phyloP scores from a whole-genome alignment of 176 grass and related monocot genomes.

The Paspalum notatum region DNA sequence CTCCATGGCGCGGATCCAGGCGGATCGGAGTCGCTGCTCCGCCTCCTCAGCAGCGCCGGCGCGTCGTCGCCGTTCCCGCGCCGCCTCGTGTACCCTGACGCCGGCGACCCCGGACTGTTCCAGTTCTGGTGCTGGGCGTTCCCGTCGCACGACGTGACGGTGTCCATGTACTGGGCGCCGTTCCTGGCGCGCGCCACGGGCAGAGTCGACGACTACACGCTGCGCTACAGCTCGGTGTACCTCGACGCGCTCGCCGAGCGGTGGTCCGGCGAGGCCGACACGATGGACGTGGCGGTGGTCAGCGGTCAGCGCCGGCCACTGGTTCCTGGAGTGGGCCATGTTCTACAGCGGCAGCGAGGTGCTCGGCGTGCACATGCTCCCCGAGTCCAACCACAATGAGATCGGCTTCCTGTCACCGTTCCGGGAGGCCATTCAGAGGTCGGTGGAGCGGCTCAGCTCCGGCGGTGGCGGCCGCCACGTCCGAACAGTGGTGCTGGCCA shows the following conservation, averaged over 20 bases:
- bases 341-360: constrained; percentile 48
- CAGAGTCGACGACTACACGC: background rate
- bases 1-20: constrained; percentile 64
- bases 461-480: background rate
- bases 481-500: constrained; percentile 40
- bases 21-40: constrained; percentile 61
- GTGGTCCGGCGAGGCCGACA: constrained; percentile 43
- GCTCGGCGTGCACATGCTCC: constrained; percentile 37
- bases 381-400: constrained; percentile 43
- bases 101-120: background rate
- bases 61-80: background rate
- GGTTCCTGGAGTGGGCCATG: constrained; percentile 40
- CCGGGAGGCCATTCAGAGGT: constrained; percentile 27
- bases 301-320: constrained; percentile 37
- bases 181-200: constrained; percentile 39
- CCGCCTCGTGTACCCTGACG: background rate
- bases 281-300: constrained; percentile 48
- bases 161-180: constrained; percentile 52
- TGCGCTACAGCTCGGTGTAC: constrained; percentile 31
- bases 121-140: constrained; percentile 41
- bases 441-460: constrained; percentile 17
- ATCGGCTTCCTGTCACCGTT: constrained; percentile 52
- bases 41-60: constrained; percentile 47
- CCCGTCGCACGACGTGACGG: constrained; percentile 32
- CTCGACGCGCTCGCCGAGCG: constrained; percentile 35